These are phyloP conservation scores for Hanseniaspora thailandica DNA, from an alignment of 805 yeast species.

Conservation along the genomic window DNA sequence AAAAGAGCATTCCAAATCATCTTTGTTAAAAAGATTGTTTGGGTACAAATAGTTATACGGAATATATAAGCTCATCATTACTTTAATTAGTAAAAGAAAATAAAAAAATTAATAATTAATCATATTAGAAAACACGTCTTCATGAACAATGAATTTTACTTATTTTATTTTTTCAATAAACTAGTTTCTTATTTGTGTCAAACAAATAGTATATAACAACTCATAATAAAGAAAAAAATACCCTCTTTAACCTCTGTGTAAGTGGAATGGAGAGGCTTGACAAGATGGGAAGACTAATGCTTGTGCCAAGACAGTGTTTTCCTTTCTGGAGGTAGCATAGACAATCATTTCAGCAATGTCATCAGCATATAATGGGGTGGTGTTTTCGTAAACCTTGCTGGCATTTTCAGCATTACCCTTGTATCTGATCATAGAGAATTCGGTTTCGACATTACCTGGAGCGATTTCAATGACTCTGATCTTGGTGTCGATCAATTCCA, in stretches of 20 bases:
- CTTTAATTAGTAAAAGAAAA: not conserved
- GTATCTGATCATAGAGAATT: constrained; percentile 49
- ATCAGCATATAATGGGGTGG: constrained; percentile 45
- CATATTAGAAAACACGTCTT: too few species aligned
- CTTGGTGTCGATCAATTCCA: constrained; percentile 59
- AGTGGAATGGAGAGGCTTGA: constrained; percentile 69
- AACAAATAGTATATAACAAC: not conserved
- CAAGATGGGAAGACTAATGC: constrained; percentile 70
- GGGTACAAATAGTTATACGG: not conserved
- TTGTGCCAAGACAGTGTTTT: constrained; percentile 56
- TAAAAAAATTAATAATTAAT: not conserved
- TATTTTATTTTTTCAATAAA: too few species aligned
- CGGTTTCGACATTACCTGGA: constrained; percentile 63
- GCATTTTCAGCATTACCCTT: constrained; percentile 47
- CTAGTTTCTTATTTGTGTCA: not conserved
- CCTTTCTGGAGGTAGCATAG: constrained; percentile 45
- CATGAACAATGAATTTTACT: too few species aligned
- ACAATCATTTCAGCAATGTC: constrained; percentile 53
- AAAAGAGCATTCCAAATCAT: not conserved
- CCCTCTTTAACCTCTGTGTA: constrained; percentile 39
- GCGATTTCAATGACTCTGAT: constrained; percentile 56
- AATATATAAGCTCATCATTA: not conserved
- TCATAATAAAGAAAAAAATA: too few species aligned
- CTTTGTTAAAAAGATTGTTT: constrained; percentile 5
- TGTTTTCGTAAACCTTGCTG: constrained; percentile 42